phyloP scores from a whole-genome alignment of 2,329 filamentous ascomycete species.

The Leptographium radiaticola region DNA sequence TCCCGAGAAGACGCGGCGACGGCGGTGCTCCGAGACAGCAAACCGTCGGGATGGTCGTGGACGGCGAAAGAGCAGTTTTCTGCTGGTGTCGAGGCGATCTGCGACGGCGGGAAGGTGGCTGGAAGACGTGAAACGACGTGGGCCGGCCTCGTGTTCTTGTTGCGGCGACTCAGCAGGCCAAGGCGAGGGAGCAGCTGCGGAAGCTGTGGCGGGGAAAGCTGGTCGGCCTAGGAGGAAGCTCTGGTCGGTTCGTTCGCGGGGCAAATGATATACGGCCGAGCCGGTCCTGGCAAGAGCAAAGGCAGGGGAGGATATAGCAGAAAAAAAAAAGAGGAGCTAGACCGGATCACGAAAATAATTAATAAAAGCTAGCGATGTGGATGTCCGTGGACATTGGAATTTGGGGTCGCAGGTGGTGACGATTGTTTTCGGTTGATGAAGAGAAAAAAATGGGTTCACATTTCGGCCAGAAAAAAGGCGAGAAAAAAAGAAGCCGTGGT shows the following conservation, averaged over 20 bases:
- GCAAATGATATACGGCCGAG: slow-evolving; percentile 2
- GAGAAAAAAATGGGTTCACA: not conserved
- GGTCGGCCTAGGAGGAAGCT: not conserved
- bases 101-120: not conserved
- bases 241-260: not conserved
- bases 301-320: slow-evolving; percentile 1
- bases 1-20: slow-evolving; percentile 7
- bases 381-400: not conserved
- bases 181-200: too few relatives aligned
- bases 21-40: not conserved
- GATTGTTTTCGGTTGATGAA: not conserved
- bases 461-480: not conserved
- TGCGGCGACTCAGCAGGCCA: too few relatives aligned
- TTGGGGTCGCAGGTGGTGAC: not conserved
- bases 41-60: not conserved
- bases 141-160: too few relatives aligned
- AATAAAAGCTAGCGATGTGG: not conserved
- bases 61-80: not conserved
- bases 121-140: not conserved
- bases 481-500: slow-evolving; percentile 1
- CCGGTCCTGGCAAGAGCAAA: slow-evolving; percentile 4
- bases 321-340: slow-evolving; percentile 5
- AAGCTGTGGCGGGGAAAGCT: not conserved
- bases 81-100: not conserved
- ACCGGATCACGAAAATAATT: slow-evolving; percentile 1